These are phyloP conservation scores for Calonectria hongkongensis DNA, from an alignment of 2,329 filamentous ascomycete genomes.

Conservation along the genomic window DNA sequence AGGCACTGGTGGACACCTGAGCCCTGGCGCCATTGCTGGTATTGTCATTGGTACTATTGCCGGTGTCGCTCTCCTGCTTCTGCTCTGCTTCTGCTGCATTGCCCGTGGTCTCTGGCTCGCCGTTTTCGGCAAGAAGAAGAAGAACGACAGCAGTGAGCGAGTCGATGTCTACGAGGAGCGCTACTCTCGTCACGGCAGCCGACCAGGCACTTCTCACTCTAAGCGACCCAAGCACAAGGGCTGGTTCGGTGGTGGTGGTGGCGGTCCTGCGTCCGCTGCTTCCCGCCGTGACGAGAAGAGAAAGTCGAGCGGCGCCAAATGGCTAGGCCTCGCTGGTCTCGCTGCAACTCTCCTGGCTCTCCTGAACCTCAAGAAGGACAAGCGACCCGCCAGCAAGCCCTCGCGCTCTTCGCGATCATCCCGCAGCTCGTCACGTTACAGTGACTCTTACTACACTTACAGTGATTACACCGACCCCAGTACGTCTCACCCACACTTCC, in stretches of 20 bases:
- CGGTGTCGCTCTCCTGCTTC: slow-evolving; percentile 79
- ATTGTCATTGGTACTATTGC: slow-evolving; percentile 85
- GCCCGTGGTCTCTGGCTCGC: slow-evolving; percentile 77
- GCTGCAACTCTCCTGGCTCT: slow-evolving; percentile 72
- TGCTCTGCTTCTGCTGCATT: slow-evolving; percentile 86
- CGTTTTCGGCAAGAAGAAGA: slow-evolving; percentile 76
- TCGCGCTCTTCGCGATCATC: slow-evolving; percentile 60
- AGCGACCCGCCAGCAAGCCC: slow-evolving; percentile 65
- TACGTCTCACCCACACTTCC: slow-evolving; percentile 61
- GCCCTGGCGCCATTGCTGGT: slow-evolving; percentile 84
- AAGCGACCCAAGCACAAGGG: slow-evolving; percentile 72
- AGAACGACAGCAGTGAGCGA: slow-evolving; percentile 69
- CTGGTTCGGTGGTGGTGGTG: slow-evolving; percentile 74
- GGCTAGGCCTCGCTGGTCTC: slow-evolving; percentile 72
- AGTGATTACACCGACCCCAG: slow-evolving; percentile 69
- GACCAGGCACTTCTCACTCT: slow-evolving; percentile 63
- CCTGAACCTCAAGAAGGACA: slow-evolving; percentile 73
- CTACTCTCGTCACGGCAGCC: slow-evolving; percentile 70
- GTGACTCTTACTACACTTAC: slow-evolving; percentile 73
- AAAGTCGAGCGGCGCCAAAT: slow-evolving; percentile 69
- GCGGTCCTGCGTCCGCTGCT: slow-evolving; percentile 63
- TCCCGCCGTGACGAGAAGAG: slow-evolving; percentile 69
- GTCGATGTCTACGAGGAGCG: slow-evolving; percentile 80
- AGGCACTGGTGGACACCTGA: slow-evolving; percentile 70
- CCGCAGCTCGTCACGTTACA: slow-evolving; percentile 68